Evolutionary conservation across 75 land plant genomes (phyloP).

Genomic region (Larix kaempferi): DNA sequence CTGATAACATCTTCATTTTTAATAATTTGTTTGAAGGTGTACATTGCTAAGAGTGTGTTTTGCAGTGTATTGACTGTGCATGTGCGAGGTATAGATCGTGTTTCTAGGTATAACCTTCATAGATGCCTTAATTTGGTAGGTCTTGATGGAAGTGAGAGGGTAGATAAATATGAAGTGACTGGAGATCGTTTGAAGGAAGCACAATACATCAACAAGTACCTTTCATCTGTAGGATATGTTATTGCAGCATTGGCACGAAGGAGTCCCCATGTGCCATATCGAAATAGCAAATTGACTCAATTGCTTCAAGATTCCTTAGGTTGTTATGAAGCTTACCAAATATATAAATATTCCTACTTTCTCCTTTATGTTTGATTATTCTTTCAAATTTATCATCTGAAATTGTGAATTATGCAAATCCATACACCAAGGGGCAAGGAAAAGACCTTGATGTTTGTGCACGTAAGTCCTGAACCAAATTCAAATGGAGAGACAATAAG

Average conservation of each 20-base stretch:
- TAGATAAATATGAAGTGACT: constrained; percentile 85
- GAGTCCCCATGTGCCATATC: constrained; percentile 80
- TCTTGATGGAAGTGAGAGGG: constrained; percentile 96
- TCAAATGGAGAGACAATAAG: constrained; percentile 71
- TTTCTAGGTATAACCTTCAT: constrained; percentile 41
- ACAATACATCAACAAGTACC: constrained; percentile 83
- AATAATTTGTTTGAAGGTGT: background rate
- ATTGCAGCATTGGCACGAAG: constrained; percentile 79
- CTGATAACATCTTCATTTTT: background rate
- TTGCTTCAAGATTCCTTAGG: constrained; percentile 93
- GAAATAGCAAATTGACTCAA: constrained; percentile 96
- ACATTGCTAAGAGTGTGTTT: constrained; percentile 2
- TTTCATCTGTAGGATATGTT: constrained; percentile 91
- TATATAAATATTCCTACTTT: background rate
- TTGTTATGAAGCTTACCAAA: constrained; percentile 32
- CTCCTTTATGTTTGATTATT: background rate
- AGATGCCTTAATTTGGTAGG: constrained; percentile 90
- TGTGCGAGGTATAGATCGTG: constrained; percentile 58
- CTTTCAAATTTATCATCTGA: background rate
- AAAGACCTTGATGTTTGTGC: constrained; percentile 80
- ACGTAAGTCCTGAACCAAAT: constrained; percentile 71
- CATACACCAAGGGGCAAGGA: constrained; percentile 57
- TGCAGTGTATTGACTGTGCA: constrained; percentile 83
- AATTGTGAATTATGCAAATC: background rate
- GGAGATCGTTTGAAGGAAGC: constrained; percentile 95